Evolutionary conservation across 2,329 filamentous ascomycete genomes (phyloP).

Genomic region (Exserohilum turcica): DNA sequence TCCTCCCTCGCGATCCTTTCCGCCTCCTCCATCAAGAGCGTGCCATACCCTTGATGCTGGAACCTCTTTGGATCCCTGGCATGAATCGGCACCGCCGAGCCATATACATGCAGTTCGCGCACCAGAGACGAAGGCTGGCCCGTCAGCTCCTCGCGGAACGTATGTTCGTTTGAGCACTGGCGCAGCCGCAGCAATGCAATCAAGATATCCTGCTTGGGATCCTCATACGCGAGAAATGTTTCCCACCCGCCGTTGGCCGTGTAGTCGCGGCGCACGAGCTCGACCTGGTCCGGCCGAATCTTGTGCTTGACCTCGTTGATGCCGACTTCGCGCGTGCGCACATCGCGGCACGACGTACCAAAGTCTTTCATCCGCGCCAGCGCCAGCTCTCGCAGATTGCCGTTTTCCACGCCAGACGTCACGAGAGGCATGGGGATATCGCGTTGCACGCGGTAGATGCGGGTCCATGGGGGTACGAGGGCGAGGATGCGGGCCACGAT

Average conservation of each 20-base stretch:
- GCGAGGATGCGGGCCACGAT: slow-evolving; percentile 95
- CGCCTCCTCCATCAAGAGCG: slow-evolving; percentile 95
- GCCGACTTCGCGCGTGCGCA: slow-evolving; percentile 93
- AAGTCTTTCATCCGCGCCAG: slow-evolving; percentile 99
- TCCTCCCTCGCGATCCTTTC: slow-evolving; percentile 94
- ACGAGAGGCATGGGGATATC: slow-evolving; percentile 99
- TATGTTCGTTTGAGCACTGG: slow-evolving; percentile 90
- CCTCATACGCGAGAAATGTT: slow-evolving; percentile 96
- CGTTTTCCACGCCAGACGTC: slow-evolving; percentile 98
- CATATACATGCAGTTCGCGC: slow-evolving; percentile 94
- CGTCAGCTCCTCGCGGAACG: slow-evolving; percentile 84
- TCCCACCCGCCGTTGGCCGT: slow-evolving; percentile 97
- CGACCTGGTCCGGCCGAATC: slow-evolving; percentile 93
- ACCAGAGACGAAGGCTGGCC: slow-evolving; percentile 90
- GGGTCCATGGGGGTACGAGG: slow-evolving; percentile 93
- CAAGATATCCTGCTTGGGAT: slow-evolving; percentile 96
- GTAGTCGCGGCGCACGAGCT: slow-evolving; percentile 93
- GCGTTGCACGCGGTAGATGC: slow-evolving; percentile 96
- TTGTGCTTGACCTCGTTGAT: slow-evolving; percentile 99
- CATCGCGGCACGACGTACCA: slow-evolving; percentile 93
- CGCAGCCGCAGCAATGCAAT: slow-evolving; percentile 87
- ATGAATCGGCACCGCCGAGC: slow-evolving; percentile 95
- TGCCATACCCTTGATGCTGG: slow-evolving; percentile 97
- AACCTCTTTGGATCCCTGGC: slow-evolving; percentile 95
- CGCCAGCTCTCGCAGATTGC: slow-evolving; percentile 90